Conservation (phyloP, 257 asterid species). For the Rhazya stricta region DNA sequence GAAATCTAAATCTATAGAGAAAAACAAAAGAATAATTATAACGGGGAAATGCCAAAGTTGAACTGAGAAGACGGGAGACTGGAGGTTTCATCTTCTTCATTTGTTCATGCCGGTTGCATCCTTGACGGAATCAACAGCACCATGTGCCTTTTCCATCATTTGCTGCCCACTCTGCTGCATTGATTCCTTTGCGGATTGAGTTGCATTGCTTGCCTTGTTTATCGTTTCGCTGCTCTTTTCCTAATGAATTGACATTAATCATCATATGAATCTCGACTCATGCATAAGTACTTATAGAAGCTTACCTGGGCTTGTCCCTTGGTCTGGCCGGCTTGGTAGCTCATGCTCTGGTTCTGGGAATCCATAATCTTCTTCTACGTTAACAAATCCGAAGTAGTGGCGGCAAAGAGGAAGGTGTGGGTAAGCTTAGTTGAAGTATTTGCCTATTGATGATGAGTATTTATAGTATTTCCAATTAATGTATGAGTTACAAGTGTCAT, state of each 20-base stretch:
- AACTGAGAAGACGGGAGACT: too few species aligned
- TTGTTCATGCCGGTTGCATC: constrained; percentile 31
- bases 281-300: too few species aligned
- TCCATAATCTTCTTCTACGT: constrained; percentile 13
- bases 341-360: constrained; percentile 17
- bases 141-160: constrained; percentile 30
- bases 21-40: too few species aligned
- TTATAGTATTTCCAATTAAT: not conserved
- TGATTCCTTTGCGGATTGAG: constrained; percentile 35
- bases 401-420: too few species aligned
- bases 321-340: constrained; percentile 35
- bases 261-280: too few species aligned
- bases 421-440: not conserved
- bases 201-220: constrained; percentile 27
- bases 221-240: constrained; percentile 33
- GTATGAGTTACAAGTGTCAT: not conserved
- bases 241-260: constrained; percentile 8
- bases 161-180: constrained; percentile 31
- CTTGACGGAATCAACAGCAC: constrained; percentile 33
- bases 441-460: not conserved
- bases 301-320: constrained; percentile 37
- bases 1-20: too few species aligned
- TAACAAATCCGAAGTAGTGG: not conserved
- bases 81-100: not conserved
- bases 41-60: too few species aligned